These are phyloP conservation scores for Phlebiopsis gigantea DNA, from an alignment of 768 basidiomycete genomes.

Conservation along the genomic window DNA sequence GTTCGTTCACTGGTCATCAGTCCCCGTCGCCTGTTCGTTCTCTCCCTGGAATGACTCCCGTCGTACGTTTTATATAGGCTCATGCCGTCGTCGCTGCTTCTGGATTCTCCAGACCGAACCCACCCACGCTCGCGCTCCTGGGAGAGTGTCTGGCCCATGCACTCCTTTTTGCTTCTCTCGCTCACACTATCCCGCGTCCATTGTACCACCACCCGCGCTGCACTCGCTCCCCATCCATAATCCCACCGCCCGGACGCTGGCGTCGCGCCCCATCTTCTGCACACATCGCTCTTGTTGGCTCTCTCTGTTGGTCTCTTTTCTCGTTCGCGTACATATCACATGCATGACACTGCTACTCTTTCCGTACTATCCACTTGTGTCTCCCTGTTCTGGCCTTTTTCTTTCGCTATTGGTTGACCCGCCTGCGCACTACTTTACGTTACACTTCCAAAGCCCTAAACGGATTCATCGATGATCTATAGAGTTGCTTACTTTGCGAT, in stretches of 20 bases:
- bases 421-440: no score
- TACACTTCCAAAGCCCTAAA: no score
- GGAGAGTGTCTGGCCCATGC: no score
- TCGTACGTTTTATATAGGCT: background rate
- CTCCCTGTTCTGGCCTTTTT: no score
- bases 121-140: no score
- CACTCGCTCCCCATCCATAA: no score
- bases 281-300: no score
- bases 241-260: background rate
- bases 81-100: background rate
- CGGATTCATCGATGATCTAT: no score
- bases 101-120: background rate
- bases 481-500: no score
- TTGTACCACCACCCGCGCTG: background rate
- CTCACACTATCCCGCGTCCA: background rate
- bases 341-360: background rate
- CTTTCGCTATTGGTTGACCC: no score
- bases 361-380: no score
- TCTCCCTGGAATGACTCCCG: background rate
- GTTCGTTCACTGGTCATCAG: no score
- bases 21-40: background rate
- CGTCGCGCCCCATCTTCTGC: background rate
- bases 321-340: background rate
- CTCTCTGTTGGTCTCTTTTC: background rate
- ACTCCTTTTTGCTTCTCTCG: background rate